Evolutionary conservation across 2,329 filamentous ascomycete genomes (phyloP), one percentile per base, ranked within the genome.

Genomic region (Aspergillus sp.): DNA sequence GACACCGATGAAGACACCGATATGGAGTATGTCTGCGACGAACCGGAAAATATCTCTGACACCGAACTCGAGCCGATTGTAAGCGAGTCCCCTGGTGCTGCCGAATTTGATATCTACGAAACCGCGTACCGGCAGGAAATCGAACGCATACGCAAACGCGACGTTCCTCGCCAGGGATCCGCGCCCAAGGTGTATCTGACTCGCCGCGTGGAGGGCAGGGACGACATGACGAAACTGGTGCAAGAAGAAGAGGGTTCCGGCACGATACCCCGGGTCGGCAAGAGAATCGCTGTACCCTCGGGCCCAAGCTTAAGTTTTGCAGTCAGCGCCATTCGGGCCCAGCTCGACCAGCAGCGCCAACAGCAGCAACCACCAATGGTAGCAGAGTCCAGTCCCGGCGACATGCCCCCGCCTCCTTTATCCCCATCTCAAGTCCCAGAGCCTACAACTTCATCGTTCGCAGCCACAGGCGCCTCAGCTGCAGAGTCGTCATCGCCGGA

Each of bases 41-140:
- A 58, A 18, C 29, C 56, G 22, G 39, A 39, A 22, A 29, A 31
- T 16, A 26, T 54, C 36, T 56, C 47, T 42, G 54, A 56, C 32
- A 31, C 29, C 57, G 60, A 56, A 12, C 49, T 63, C 16, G 66
- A 68, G 22, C 76, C 72, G 22, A 73, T 89, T 4, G 87, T 96
- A 46, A 91, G 90, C 31, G 92, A 96, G 75, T 96, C 91, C 1
- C 94, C 94, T 2, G 89, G 89, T 0, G 89, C 88, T 1, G 90
- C 91, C 6, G 92, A 96, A 61, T 91, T 91, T 67, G 88, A 95
- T 70, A 89, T 98, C 59, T 97, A 96, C 73, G 91, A 96, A 73
- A 86, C 85, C 0, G 94, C 94, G 0, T 97, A 96, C 72, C 87
- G 91, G 69, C 85, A 90, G 61, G 91, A 97, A 76, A 85, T 95